Percentiles rank a stretch among this genome's conserved stretches.
phyloP scores from a whole-genome alignment of 345 rosid species.

The Hibiscus tridactylites region DNA sequence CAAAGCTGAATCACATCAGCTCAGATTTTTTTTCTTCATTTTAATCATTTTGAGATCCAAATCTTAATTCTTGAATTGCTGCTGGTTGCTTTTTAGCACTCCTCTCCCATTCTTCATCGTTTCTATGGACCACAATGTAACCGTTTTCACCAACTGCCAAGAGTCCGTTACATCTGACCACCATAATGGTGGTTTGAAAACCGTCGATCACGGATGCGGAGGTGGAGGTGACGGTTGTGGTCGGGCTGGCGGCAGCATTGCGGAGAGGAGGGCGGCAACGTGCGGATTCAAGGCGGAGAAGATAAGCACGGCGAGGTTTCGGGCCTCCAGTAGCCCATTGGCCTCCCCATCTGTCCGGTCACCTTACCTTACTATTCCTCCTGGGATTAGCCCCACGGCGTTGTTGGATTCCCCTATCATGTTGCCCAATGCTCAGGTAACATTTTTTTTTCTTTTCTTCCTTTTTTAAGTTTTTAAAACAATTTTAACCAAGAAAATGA shows the following conservation, averaged over 20 bases:
- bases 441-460: neutral
- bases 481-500: neutral
- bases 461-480: neutral
- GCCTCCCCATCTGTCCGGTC: conserved; percentile 16
- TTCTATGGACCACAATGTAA: neutral
- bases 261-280: conserved; percentile 55
- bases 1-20: neutral
- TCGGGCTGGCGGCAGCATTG: conserved; percentile 31
- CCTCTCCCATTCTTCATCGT: neutral
- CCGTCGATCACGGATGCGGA: neutral
- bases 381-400: conserved; percentile 55
- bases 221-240: neutral
- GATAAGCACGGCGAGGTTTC: conserved; percentile 31
- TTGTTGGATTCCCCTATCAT: conserved; percentile 51
- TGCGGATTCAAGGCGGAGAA: conserved; percentile 43
- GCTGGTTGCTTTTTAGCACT: neutral
- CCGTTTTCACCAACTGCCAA: conserved; percentile 5
- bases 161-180: neutral
- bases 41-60: neutral
- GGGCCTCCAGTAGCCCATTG: conserved; percentile 19
- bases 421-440: conserved; percentile 46
- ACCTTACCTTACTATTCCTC: conserved; percentile 41
- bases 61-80: neutral
- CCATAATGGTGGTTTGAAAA: neutral
- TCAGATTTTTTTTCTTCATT: neutral